Evolutionary conservation across 164 flowering plant species (phyloP).

Genomic region (Vitis rupestris): DNA sequence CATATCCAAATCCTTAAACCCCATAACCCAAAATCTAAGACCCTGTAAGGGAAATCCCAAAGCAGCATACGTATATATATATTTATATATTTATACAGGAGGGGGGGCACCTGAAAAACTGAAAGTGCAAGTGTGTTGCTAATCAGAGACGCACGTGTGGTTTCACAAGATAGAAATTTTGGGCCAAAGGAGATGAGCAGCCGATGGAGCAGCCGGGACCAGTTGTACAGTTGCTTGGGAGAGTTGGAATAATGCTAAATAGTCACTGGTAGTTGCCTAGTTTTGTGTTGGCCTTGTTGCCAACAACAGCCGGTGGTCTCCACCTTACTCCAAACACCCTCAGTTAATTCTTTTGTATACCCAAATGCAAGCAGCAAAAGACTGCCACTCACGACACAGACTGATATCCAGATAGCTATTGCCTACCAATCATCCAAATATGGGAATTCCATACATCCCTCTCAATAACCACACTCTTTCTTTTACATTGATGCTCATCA

Average conservation of each 20-base stretch:
- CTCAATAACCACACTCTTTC: no score
- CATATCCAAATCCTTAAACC: conserved; percentile 3
- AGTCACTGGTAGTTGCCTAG: no score
- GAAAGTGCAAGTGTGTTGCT: conserved; percentile 10
- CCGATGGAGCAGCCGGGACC: conserved; percentile 13
- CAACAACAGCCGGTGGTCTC: conserved; percentile 3
- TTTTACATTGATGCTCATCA: no score
- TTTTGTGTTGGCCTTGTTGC: conserved; percentile 3
- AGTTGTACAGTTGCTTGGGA: background rate
- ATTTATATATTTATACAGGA: background rate
- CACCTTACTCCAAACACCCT: background rate
- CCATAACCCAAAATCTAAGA: conserved; percentile 6
- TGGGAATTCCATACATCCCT: no score
- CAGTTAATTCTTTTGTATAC: no score
- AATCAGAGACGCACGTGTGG: conserved; percentile 29
- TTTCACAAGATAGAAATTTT: background rate
- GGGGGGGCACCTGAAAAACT: conserved; percentile 23
- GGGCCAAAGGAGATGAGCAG: conserved; percentile 11
- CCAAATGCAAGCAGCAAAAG: no score
- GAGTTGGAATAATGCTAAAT: background rate
- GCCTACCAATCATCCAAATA: no score
- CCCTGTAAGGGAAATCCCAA: background rate
- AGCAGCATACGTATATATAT: no score
- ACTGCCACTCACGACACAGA: no score
- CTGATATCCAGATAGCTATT: no score